These are phyloP conservation scores for Candida khao-thaluensis DNA, from an alignment of 805 yeast species.

Conservation along the genomic window DNA sequence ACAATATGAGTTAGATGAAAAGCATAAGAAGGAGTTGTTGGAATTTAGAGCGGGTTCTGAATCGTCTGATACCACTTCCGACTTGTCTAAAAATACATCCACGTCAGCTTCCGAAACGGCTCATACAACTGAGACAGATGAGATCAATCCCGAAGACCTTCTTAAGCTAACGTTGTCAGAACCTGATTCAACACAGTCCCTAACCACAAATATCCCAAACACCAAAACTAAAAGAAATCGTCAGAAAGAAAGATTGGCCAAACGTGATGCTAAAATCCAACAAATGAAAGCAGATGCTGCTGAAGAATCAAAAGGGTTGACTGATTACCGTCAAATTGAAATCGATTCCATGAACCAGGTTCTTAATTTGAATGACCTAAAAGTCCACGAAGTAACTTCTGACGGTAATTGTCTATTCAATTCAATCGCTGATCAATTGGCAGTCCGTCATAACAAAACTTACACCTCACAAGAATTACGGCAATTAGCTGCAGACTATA, in stretches of 20 bases:
- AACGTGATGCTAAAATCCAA: constrained; percentile 67
- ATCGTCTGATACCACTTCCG: too few relatives aligned
- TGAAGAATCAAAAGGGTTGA: constrained; percentile 59
- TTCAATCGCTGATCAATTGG: constrained; percentile 76
- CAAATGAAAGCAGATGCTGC: constrained; percentile 65
- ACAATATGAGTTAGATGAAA: constrained; percentile 52
- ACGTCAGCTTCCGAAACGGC: background rate
- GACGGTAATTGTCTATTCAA: constrained; percentile 95
- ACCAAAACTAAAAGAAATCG: constrained; percentile 70
- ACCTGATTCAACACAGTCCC: too few relatives aligned
- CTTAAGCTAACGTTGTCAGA: constrained; percentile 5
- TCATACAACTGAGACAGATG: background rate
- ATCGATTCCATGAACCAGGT: constrained; percentile 58
- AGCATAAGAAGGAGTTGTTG: constrained; percentile 55
- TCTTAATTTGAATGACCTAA: constrained; percentile 49
- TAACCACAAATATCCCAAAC: too few relatives aligned
- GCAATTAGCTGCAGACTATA: constrained; percentile 61
- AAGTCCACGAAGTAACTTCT: constrained; percentile 70
- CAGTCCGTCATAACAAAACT: constrained; percentile 42
- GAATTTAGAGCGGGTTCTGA: constrained; percentile 12
- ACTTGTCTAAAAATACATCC: background rate
- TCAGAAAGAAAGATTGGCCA: constrained; percentile 79
- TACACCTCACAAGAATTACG: constrained; percentile 56
- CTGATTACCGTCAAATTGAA: constrained; percentile 73
- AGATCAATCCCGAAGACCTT: constrained; percentile 11